These are phyloP conservation scores for Aspergillus sergii DNA, from an alignment of 2,329 filamentous ascomycete species.

Conservation along the genomic window DNA sequence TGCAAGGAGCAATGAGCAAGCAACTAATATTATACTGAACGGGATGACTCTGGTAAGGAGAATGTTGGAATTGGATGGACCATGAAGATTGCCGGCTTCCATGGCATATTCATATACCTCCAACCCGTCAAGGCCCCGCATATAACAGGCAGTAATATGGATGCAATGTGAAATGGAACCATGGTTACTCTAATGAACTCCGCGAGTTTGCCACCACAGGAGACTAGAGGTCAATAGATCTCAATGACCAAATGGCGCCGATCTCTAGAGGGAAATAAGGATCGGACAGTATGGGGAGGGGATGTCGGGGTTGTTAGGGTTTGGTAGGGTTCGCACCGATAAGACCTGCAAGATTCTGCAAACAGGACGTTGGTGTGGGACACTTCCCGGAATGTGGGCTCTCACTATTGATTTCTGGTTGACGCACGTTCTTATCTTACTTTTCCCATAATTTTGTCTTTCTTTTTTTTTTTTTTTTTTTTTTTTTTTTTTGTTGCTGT, in stretches of 20 bases:
- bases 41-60: background rate
- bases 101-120: background rate
- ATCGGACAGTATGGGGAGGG: background rate
- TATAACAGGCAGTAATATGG: background rate
- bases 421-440: background rate
- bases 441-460: conserved; percentile 2
- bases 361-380: background rate
- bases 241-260: conserved; percentile 4
- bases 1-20: background rate
- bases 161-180: background rate
- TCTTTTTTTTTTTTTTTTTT: background rate
- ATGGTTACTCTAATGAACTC: background rate
- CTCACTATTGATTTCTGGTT: conserved; percentile 8
- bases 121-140: background rate
- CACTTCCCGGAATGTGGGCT: background rate
- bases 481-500: background rate
- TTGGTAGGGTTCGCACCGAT: background rate
- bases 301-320: conserved; percentile 8
- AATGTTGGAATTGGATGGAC: background rate
- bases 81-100: background rate
- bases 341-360: background rate
- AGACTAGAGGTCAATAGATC: conserved; percentile 15
- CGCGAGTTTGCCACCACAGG: conserved; percentile 16
- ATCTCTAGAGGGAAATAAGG: conserved; percentile 8
- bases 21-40: background rate